These are phyloP conservation scores for Colletotrichum lupini DNA, from an alignment of 2,329 filamentous ascomycete genomes.

Conservation along the genomic window DNA sequence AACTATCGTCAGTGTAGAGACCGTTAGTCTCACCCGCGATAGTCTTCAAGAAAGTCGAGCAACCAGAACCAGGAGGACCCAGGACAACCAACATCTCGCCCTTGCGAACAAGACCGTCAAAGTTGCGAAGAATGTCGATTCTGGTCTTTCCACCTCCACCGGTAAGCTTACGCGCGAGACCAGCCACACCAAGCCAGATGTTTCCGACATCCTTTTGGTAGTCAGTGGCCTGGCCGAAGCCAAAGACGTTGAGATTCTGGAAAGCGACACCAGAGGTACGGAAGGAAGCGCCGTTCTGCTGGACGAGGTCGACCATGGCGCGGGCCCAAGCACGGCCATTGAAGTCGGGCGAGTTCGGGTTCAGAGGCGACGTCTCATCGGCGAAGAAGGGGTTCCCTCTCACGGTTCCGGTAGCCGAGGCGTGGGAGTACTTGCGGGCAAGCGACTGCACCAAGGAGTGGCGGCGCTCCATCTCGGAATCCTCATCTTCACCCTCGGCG, in stretches of 20 bases:
- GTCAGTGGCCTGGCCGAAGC: constrained; percentile 74
- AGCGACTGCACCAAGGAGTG: constrained; percentile 65
- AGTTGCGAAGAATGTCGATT: constrained; percentile 75
- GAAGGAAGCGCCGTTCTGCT: constrained; percentile 64
- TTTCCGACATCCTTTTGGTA: constrained; percentile 77
- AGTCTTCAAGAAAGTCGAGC: constrained; percentile 87
- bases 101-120: constrained; percentile 75
- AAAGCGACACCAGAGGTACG: constrained; percentile 74
- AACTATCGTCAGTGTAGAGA: constrained; percentile 75
- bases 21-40: constrained; percentile 86
- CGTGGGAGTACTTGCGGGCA: constrained; percentile 64
- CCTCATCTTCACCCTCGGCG: constrained; percentile 49
- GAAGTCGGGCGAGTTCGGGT: constrained; percentile 65
- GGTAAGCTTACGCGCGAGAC: constrained; percentile 59
- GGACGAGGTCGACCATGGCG: constrained; percentile 64
- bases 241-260: constrained; percentile 75
- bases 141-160: constrained; percentile 64
- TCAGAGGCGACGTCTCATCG: constrained; percentile 62
- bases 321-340: constrained; percentile 69
- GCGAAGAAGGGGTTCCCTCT: constrained; percentile 63
- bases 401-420: constrained; percentile 49
- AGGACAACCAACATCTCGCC: constrained; percentile 83
- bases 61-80: constrained; percentile 78
- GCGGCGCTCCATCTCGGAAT: constrained; percentile 60
- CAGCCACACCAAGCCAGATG: constrained; percentile 63